Percentiles rank a stretch among this genome's conserved stretches.
phyloP scores from a whole-genome alignment of 345 rosid genomes.

The Sonneratia alba region DNA sequence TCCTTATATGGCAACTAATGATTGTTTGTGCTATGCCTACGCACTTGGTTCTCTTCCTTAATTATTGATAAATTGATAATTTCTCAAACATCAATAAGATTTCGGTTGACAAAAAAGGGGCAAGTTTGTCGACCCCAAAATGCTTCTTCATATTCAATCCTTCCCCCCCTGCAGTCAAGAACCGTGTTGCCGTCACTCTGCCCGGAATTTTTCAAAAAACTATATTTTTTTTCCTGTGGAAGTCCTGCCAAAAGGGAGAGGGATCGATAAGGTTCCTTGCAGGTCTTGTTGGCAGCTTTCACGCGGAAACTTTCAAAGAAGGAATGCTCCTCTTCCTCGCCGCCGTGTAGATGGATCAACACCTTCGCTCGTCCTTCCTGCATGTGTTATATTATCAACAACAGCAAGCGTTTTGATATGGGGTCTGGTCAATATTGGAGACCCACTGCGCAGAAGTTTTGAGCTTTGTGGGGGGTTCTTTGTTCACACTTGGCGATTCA shows the following conservation, averaged over 20 bases:
- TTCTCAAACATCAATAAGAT: too few relatives aligned
- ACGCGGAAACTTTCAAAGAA: constrained; percentile 6
- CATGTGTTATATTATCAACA: neutral
- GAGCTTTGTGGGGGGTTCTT: neutral
- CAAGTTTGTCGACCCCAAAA: too few relatives aligned
- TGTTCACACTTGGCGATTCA: neutral
- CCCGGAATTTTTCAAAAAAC: neutral
- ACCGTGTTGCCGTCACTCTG: constrained; percentile 4
- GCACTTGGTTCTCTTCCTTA: too few relatives aligned
- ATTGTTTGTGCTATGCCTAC: too few relatives aligned
- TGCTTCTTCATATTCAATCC: too few relatives aligned
- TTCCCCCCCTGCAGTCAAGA: neutral
- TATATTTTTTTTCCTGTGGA: neutral
- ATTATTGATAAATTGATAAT: too few relatives aligned
- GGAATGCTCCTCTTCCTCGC: neutral
- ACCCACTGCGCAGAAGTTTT: constrained; percentile 7
- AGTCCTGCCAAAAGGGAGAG: too few relatives aligned
- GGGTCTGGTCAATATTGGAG: constrained; percentile 22
- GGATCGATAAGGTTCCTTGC: too few relatives aligned
- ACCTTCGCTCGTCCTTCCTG: constrained; percentile 3
- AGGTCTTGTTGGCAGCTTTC: constrained; percentile 12
- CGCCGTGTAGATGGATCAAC: constrained; percentile 18
- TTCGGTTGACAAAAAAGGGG: too few relatives aligned
- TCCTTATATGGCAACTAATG: too few relatives aligned
- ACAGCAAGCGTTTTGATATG: constrained; percentile 12